These are phyloP conservation scores for Linnemannia schmuckeri DNA, from an alignment of 192 early-diverging fungal genomes.

Conservation along the genomic window DNA sequence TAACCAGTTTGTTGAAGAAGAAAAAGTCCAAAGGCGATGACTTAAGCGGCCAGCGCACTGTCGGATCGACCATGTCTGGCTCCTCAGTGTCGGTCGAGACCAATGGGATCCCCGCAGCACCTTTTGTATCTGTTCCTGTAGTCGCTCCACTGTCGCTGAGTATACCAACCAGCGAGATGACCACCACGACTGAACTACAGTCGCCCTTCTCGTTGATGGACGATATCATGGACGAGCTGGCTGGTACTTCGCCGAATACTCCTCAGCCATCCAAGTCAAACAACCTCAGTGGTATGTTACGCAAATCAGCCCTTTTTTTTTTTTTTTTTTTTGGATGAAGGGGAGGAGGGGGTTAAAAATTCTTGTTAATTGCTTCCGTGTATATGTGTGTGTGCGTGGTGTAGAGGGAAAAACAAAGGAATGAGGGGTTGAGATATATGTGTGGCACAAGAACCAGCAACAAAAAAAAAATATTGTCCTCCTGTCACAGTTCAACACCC, in stretches of 20 bases:
- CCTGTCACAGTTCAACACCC: not conserved
- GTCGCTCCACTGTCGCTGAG: conserved; percentile 17
- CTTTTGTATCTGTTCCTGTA: not conserved
- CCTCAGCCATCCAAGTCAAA: conserved; percentile 20
- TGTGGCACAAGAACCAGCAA: not conserved
- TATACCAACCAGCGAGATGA: conserved; percentile 14
- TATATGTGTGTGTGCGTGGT: not conserved
- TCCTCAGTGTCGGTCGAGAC: not conserved
- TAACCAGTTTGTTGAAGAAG: conserved; percentile 34
- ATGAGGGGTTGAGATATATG: not conserved
- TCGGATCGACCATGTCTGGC: conserved; percentile 8
- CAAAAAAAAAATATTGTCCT: not conserved
- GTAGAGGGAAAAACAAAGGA: not conserved
- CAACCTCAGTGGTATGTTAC: conserved; percentile 32
- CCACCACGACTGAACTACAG: not conserved
- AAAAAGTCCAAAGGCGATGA: conserved; percentile 36
- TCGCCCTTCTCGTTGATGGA: conserved; percentile 42
- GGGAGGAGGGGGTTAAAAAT: not conserved
- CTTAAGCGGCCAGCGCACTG: conserved; percentile 4
- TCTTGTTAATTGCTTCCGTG: not conserved
- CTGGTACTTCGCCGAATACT: conserved; percentile 24
- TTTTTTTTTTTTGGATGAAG: too few relatives aligned
- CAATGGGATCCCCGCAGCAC: not conserved
- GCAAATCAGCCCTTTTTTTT: not conserved
- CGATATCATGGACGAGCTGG: conserved; percentile 46